Percentiles rank a stretch among this genome's conserved stretches.
phyloP scores from a whole-genome alignment of 371 early-diverging fungal species.

The Entomophthora muscae region DNA sequence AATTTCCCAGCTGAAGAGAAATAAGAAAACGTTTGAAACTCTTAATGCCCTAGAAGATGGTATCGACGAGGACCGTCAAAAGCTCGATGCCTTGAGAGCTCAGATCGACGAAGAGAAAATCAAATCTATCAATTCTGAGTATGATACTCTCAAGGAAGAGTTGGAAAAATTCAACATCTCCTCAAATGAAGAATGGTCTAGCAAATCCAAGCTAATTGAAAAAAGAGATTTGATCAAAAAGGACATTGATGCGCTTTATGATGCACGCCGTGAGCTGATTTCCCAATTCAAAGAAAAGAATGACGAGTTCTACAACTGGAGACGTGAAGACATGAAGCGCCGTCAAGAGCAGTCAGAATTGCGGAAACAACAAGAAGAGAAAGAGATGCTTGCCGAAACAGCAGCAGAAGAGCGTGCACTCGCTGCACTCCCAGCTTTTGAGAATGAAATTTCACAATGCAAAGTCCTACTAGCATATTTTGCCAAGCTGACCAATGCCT shows the following conservation, averaged over 20 bases:
- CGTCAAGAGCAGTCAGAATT: conserved; percentile 39
- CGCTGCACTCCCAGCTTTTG: conserved; percentile 78
- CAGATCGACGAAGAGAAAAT: conserved; percentile 43
- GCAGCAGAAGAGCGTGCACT: conserved; percentile 58
- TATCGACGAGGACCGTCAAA: conserved; percentile 51
- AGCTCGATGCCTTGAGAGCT: conserved; percentile 40
- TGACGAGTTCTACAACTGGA: conserved; percentile 53
- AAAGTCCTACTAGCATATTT: conserved; percentile 58
- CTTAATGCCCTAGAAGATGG: conserved; percentile 39
- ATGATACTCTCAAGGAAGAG: conserved; percentile 42
- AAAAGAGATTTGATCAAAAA: conserved; percentile 54
- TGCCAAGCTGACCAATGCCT: conserved; percentile 16
- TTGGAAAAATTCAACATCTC: conserved; percentile 40
- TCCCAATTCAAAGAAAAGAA: conserved; percentile 52
- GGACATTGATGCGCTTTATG: conserved; percentile 49
- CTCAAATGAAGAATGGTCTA: conserved; percentile 35
- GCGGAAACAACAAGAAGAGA: conserved; percentile 44
- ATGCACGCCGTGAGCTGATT: conserved; percentile 39
- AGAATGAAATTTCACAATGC: conserved; percentile 65
- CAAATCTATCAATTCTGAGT: conserved; percentile 40
- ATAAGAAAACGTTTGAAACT: conserved; percentile 54
- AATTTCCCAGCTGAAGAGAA: conserved; percentile 59
- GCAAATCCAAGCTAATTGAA: conserved; percentile 48
- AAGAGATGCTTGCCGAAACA: conserved; percentile 36
- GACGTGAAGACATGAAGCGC: conserved; percentile 54